Evolutionary conservation across 352 stramenopile genomes (phyloP).

Genomic region (Globisporangium nodosum): DNA sequence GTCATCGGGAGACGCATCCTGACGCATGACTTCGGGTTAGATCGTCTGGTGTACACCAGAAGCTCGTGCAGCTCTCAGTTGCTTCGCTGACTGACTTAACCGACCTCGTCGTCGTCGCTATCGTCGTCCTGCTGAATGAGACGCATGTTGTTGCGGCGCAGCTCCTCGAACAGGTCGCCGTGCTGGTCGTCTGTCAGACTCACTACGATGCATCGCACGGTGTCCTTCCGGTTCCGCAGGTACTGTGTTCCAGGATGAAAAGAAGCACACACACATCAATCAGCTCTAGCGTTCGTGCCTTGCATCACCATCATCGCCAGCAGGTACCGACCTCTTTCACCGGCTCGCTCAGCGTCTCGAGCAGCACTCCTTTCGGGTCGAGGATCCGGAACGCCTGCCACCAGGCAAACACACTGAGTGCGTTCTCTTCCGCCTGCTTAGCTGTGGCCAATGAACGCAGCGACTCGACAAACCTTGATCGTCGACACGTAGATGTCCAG

Average conservation of each 20-base stretch:
- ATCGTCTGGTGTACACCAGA: not conserved
- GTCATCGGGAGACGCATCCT: conserved; percentile 75
- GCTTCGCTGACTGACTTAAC: not conserved
- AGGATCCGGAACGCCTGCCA: conserved; percentile 86
- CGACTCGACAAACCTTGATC: conserved; percentile 80
- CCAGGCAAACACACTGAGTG: not conserved
- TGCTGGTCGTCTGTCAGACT: conserved; percentile 88
- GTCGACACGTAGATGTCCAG: conserved; percentile 97
- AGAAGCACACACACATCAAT: not conserved
- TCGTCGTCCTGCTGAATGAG: conserved; percentile 91
- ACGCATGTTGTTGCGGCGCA: conserved; percentile 88
- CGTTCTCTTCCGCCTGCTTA: not conserved
- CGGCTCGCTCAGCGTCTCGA: conserved; percentile 73
- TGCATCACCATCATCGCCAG: not conserved
- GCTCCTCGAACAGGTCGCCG: conserved; percentile 94
- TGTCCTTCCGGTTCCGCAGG: conserved; percentile 92
- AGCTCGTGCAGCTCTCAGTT: no score
- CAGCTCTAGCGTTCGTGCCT: not conserved
- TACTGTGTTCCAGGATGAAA: conserved; percentile 49
- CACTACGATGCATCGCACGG: conserved; percentile 95
- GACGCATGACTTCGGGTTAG: not conserved
- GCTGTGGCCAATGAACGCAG: conserved; percentile 1
- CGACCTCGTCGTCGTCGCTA: conserved; percentile 91
- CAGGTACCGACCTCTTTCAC: conserved; percentile 50
- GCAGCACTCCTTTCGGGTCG: conserved; percentile 89